Base-by-base conservation (phyloP, 176 grass and related monocot genomes). In the Rhynchospora tenuis region DNA sequence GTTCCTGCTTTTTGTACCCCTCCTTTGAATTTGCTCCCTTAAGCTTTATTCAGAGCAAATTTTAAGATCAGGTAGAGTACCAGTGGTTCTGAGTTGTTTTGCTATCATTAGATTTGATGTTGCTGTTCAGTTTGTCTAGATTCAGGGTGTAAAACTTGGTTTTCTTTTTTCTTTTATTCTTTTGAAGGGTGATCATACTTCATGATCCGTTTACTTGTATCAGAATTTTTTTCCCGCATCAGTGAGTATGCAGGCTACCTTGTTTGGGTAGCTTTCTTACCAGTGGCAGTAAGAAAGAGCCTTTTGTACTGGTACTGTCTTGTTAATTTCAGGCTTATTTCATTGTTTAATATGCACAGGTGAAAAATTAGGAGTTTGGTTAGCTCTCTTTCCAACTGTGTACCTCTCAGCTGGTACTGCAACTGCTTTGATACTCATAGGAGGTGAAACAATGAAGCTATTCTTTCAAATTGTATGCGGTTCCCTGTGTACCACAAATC, bases 391-490 rank as follows among this genome's bases (percentile, higher is more conserved):
- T 68, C 95, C 95, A 84, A 98, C 95, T 81, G 94, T 98, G 66
- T 98, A 98, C 76, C 88, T 98, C 33, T 98, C 95, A 1, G 95
- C 95, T 0, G 95, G 95, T 62, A 98, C 92, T 16, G 95, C 95
- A 24, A 98, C 95, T 16, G 95, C 95, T 16, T 81, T 98, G 63
- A 98, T 98, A 59, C 89, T 98, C 11, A 83, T 98, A 57, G 95
- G 95, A 78, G 92, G 95, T 52, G 92, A 95, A 59, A 98, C 95
- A 16, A 95, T 98, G 92, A 98, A 98, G 83, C 90, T 98, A 48
- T 98, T 98, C 54, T 95, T 86, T 75, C 95, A 98, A 85, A 98
- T 95, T 82, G 91, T 98, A 10, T 98, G 95, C 0, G 92, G 92
- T 7, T 87, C 92, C 12, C 62, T 90, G 20, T 98, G 95, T 86